Conservation (phyloP, 2,329 filamentous ascomycete genomes). For the Colletotrichum filicis region DNA sequence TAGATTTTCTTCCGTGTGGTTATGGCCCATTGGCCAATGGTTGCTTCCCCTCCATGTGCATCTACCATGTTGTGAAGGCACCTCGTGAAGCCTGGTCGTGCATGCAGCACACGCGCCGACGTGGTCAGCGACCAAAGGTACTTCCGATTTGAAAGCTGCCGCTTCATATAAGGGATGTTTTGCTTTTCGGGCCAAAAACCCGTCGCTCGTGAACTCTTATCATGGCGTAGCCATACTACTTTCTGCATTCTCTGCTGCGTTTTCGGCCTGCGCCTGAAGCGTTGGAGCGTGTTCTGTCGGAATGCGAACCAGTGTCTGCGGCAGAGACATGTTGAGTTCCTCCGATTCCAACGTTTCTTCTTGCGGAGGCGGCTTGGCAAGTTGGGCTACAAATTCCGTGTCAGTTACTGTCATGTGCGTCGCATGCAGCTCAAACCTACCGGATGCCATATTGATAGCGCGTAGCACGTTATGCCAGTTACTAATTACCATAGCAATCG, state of each 20-base stretch:
- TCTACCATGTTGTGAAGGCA: background rate
- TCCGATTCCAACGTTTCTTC: constrained; percentile 48
- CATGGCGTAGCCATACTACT: constrained; percentile 30
- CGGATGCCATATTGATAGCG: constrained; percentile 87
- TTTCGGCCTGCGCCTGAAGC: constrained; percentile 70
- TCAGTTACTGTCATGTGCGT: background rate
- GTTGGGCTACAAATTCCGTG: constrained; percentile 65
- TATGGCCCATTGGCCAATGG: background rate
- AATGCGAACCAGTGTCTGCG: constrained; percentile 86
- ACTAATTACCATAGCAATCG: constrained; percentile 83
- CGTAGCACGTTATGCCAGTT: constrained; percentile 91
- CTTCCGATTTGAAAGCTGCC: background rate
- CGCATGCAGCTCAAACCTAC: constrained; percentile 58
- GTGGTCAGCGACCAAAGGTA: background rate
- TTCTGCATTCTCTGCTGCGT: constrained; percentile 57
- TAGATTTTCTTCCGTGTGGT: background rate
- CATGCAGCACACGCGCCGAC: background rate
- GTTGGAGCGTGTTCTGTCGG: constrained; percentile 81
- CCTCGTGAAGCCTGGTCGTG: background rate
- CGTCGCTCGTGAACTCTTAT: background rate
- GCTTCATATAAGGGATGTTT: background rate
- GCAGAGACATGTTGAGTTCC: constrained; percentile 59
- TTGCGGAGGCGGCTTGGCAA: constrained; percentile 66
- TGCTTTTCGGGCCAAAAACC: constrained; percentile 1
- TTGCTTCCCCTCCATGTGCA: background rate